Conservation (phyloP, 2,329 filamentous ascomycete species). For the Alternaria sp. region DNA sequence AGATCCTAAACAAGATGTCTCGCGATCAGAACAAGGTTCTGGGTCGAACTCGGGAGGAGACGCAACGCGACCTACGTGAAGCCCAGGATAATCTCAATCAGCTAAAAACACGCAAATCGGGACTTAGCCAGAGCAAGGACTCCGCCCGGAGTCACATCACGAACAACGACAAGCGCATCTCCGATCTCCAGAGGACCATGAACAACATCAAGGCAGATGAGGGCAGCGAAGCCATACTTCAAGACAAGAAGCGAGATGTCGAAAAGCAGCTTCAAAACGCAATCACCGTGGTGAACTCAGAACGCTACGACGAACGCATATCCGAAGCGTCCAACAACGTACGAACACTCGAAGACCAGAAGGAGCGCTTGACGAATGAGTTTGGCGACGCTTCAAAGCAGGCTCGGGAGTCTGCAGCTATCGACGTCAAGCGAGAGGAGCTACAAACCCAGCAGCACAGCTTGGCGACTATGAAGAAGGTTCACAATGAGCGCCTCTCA, state of each 20-base stretch:
- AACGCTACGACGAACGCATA: slow-evolving; percentile 74
- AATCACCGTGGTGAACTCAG: slow-evolving; percentile 66
- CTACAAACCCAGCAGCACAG: slow-evolving; percentile 74
- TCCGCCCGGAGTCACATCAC: slow-evolving; percentile 74
- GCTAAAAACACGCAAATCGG: slow-evolving; percentile 75
- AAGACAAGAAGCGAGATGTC: slow-evolving; percentile 74
- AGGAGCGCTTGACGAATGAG: slow-evolving; percentile 76
- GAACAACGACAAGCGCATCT: slow-evolving; percentile 73
- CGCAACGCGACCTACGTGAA: slow-evolving; percentile 73
- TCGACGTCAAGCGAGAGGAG: slow-evolving; percentile 84
- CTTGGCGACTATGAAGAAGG: slow-evolving; percentile 76
- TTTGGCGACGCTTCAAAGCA: slow-evolving; percentile 81
- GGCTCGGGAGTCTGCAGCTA: slow-evolving; percentile 80
- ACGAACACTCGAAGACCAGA: slow-evolving; percentile 72
- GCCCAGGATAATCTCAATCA: slow-evolving; percentile 75
- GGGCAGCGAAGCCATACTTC: slow-evolving; percentile 77
- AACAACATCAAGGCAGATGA: slow-evolving; percentile 83
- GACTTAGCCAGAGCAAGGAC: slow-evolving; percentile 74
- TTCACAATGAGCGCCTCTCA: slow-evolving; percentile 74
- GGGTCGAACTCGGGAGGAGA: slow-evolving; percentile 75
- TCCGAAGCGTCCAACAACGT: slow-evolving; percentile 70
- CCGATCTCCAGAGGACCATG: slow-evolving; percentile 69
- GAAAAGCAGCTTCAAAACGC: slow-evolving; percentile 66
- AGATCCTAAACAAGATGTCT: slow-evolving; percentile 74
- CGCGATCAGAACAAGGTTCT: slow-evolving; percentile 80